These are phyloP conservation scores for Ogataea haglerorum DNA, from an alignment of 805 yeast species.

Conservation along the genomic window DNA sequence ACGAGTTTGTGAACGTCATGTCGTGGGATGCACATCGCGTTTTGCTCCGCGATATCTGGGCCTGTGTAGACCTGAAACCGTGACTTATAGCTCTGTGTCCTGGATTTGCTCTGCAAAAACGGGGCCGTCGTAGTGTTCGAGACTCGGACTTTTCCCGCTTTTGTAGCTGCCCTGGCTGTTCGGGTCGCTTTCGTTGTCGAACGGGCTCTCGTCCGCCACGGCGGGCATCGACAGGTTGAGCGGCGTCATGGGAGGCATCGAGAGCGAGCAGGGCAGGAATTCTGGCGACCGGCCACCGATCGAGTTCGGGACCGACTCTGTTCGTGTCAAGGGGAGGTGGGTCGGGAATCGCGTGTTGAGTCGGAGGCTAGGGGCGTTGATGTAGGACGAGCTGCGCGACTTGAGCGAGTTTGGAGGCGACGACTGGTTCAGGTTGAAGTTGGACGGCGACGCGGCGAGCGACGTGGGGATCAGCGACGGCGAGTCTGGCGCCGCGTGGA, in stretches of 20 bases:
- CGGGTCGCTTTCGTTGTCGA: constrained; percentile 20
- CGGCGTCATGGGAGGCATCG: constrained; percentile 39
- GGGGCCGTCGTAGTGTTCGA: constrained; percentile 10
- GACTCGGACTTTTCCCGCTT: not conserved
- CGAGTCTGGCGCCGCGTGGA: constrained; percentile 41
- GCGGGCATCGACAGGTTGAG: constrained; percentile 27
- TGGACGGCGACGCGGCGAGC: constrained; percentile 52
- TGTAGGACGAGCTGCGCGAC: constrained; percentile 25
- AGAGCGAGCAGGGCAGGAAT: constrained; percentile 32
- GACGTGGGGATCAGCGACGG: constrained; percentile 52
- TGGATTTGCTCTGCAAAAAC: constrained; percentile 24
- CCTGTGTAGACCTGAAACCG: constrained; percentile 20
- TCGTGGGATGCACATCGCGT: constrained; percentile 20
- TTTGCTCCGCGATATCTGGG: constrained; percentile 21
- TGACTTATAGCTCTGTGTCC: constrained; percentile 19
- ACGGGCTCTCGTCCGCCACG: constrained; percentile 17
- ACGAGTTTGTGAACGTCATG: constrained; percentile 15
- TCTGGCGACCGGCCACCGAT: constrained; percentile 34
- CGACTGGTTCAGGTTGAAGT: constrained; percentile 49
- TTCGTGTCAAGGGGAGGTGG: constrained; percentile 16
- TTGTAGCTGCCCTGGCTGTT: constrained; percentile 4
- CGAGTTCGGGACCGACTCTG: constrained; percentile 25
- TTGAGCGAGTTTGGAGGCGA: constrained; percentile 46
- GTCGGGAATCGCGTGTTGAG: constrained; percentile 19
- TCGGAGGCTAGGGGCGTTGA: constrained; percentile 7